Base-by-base conservation (phyloP, 1,139 yeast genomes). In the Sugiyamaella sp. region DNA sequence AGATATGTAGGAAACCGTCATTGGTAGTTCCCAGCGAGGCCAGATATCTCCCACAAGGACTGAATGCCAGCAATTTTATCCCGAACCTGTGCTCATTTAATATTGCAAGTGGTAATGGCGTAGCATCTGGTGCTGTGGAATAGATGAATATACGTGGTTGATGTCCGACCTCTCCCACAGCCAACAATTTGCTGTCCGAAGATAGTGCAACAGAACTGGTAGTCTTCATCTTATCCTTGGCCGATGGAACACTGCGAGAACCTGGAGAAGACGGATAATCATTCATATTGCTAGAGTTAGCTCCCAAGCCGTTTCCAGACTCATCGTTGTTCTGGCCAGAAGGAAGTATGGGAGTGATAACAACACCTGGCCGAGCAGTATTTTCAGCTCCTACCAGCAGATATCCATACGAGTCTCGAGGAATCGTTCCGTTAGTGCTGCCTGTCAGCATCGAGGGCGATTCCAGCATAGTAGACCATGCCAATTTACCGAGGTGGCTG, bases 91-190 rank as follows among this genome's bases (percentile, higher is more conserved):
- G 91, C 58, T 84, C 89, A 52, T 74, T 69, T 1, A 84, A 77
- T 14, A 77, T 70, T 5, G 80, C 78, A 9, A 83, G 65, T 0
- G 89, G 88, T n/a, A 70, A 61, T 12, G 70, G 74, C 52, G 79
- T 76, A 2, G 65, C 46, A 19, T 59, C 64, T 0, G 76, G 72
- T 0, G 86, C 85, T 10, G 81, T 68, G 1, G 88, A 82, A 62
- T 78, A 85, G 5, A 85, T 63, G 32, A 84, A 69, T 1, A 85
- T 75, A 25, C 89, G 70, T 0, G 91, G 90, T 57, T 77, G 81
- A 59, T 82, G 82, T 0, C 90, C 90, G 0, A 75, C 68, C 63
- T 85, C 90, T 1, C 90, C 91, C 4, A 83, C 79, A 0, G 89
- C 89, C 43, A 85, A 65, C 10, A 80, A 60, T 49, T 67, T 73